Percentiles rank a stretch among this genome's conserved stretches.
phyloP scores from a whole-genome alignment of 139 green algal genomes.

The Marvania coccoides region DNA sequence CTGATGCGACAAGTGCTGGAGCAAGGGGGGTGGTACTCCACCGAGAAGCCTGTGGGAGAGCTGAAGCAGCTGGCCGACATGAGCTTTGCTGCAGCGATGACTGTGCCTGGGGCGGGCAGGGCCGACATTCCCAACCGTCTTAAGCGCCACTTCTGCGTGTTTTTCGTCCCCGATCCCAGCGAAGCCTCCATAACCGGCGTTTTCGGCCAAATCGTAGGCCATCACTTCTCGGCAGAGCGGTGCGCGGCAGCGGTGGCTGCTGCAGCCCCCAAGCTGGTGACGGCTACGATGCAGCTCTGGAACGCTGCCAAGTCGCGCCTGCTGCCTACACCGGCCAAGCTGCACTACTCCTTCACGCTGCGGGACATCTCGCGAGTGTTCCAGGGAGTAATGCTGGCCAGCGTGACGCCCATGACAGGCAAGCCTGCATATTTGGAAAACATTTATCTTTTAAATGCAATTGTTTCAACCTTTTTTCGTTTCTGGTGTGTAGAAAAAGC shows the following conservation, averaged over 20 bases:
- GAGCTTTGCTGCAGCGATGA: conserved; percentile 85
- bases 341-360: conserved; percentile 97
- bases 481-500: no score
- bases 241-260: conserved; percentile 15
- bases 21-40: conserved; percentile 84
- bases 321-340: conserved; percentile 90
- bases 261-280: conserved; percentile 56
- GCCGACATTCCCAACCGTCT: conserved; percentile 93
- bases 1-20: conserved; percentile 92
- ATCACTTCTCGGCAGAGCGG: conserved; percentile 32
- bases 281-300: conserved; percentile 78
- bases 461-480: no score
- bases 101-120: conserved; percentile 78
- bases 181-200: conserved; percentile 81
- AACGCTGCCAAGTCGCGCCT: conserved; percentile 71
- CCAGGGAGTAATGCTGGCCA: conserved; percentile 79
- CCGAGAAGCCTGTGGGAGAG: conserved; percentile 94
- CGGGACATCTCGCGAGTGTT: conserved; percentile 78
- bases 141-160: conserved; percentile 90
- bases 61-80: conserved; percentile 87
- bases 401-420: background rate
- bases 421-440: no score
- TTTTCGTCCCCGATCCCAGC: conserved; percentile 80
- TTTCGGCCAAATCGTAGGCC: conserved; percentile 74
- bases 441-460: no score